Percentiles rank a stretch among this genome's conserved stretches.
Evolutionary conservation across 805 yeast genomes (phyloP).

Genomic region (Candida sithepensis): DNA sequence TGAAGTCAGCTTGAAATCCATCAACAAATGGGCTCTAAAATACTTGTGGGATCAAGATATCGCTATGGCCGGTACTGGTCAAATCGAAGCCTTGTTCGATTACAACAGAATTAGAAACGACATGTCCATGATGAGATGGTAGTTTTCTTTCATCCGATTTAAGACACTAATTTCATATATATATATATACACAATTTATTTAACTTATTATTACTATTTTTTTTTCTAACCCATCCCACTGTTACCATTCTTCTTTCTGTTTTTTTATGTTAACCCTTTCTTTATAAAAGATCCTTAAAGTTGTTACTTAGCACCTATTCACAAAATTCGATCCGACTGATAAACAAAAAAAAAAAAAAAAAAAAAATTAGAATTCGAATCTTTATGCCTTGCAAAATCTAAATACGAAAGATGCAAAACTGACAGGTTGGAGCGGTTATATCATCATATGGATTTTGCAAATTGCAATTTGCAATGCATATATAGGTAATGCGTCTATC

Average conservation of each 20-base stretch:
- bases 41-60: conserved; percentile 82
- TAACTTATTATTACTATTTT: not conserved
- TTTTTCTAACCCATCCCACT: not conserved
- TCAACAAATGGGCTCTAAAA: conserved; percentile 71
- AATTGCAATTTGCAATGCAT: no score
- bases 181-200: not conserved
- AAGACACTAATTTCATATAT: not conserved
- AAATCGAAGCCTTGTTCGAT: conserved; percentile 79
- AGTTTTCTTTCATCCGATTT: conserved; percentile 11
- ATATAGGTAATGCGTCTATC: no score
- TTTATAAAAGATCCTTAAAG: not conserved
- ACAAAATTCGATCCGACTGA: no score
- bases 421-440: no score
- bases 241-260: not conserved
- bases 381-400: no score
- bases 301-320: not conserved
- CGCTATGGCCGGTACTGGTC: conserved; percentile 81
- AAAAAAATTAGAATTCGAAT: no score
- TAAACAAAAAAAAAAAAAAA: no score
- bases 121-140: conserved; percentile 88
- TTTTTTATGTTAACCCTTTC: not conserved
- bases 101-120: conserved; percentile 85
- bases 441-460: no score
- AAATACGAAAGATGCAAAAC: no score
- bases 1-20: conserved; percentile 53